Evolutionary conservation across 257 asterid genomes (phyloP), one percentile per base, ranked within the genome.

Genomic region (Nicotiana attenuata): DNA sequence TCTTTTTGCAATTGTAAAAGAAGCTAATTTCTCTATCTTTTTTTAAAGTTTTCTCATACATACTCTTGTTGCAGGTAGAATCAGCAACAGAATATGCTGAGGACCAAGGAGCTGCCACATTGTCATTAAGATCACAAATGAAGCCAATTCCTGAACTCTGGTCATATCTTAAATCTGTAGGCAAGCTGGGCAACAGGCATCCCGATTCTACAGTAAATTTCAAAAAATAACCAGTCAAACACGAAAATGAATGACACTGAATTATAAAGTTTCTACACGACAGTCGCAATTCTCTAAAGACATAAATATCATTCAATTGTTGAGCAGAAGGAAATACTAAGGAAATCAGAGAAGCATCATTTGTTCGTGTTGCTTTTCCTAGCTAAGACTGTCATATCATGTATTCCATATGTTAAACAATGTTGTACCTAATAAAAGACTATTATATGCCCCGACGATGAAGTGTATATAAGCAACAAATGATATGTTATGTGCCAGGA

Each of bases 121-220:
- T 82, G 22, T 87, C 84, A 13, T 84, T 80, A 59, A 87, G 83
- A 52, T 87, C 82, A 24, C 89, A 87, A 78, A 66, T 79, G 81
- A 87, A 59, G 29, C 89, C 87, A 22, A 80, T 79, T 65, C 89
- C 89, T 16, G 83, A 87, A 65, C 55, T 79, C 29, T 65, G 82
- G 26, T 84, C 82, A 38, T 82, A 87, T 61, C 83, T 82, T 15
- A 84, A 76, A 57, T 87, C 87, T 17, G 73, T 41, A 0, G 83
- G 87, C 66, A 53, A 56, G 81, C 85, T 82, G 2, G 87, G 83
- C 17, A 87, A 60, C 50, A 87, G 81, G 87, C 87, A 84, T 0
- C 89, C 89, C 1, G 89, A 86, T 65, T 75, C 87, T 86, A 45
- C 45, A 60, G 55, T 13, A 28, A 28, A 38, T 24, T 52, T 24